Conservation (phyloP, 495 filamentous ascomycete species). For the Cenococcum geophilum region DNA sequence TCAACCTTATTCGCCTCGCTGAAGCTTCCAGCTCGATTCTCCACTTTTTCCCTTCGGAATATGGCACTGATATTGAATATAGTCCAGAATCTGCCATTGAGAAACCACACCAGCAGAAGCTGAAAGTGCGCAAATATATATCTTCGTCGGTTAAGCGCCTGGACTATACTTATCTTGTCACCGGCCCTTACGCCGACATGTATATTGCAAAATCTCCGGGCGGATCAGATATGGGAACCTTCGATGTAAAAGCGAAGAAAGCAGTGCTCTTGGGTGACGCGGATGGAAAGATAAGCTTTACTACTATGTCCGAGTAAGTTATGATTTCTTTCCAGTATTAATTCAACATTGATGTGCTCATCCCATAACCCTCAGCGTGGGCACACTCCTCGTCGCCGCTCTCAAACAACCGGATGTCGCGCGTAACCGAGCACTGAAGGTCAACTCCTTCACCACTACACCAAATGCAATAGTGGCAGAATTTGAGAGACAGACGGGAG, state of each 20-base stretch:
- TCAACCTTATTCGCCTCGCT: conserved; percentile 53
- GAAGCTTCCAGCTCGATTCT: conserved; percentile 50
- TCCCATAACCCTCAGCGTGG: conserved; percentile 46
- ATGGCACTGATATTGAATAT: conserved; percentile 70
- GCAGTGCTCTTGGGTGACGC: conserved; percentile 56
- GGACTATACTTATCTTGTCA: conserved; percentile 62
- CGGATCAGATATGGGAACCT: conserved; percentile 43
- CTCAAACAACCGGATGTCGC: conserved; percentile 50
- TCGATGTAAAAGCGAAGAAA: conserved; percentile 49
- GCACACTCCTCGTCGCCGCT: conserved; percentile 55
- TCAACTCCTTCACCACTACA: conserved; percentile 65
- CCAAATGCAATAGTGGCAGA: conserved; percentile 56
- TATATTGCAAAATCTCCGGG: conserved; percentile 45
- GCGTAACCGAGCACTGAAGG: conserved; percentile 52
- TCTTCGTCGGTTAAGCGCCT: conserved; percentile 45
- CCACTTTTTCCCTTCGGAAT: conserved; percentile 68
- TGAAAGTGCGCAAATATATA: conserved; percentile 57
- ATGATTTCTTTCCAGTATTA: neutral
- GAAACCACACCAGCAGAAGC: conserved; percentile 64
- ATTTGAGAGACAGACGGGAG: conserved; percentile 59
- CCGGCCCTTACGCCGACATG: conserved; percentile 64
- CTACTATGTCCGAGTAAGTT: conserved; percentile 61
- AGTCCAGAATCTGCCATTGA: conserved; percentile 52
- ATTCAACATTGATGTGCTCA: neutral
- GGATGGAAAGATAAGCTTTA: conserved; percentile 54